Evolutionary conservation across 352 stramenopile genomes (phyloP).

Genomic region (Phytophthora constricta): DNA sequence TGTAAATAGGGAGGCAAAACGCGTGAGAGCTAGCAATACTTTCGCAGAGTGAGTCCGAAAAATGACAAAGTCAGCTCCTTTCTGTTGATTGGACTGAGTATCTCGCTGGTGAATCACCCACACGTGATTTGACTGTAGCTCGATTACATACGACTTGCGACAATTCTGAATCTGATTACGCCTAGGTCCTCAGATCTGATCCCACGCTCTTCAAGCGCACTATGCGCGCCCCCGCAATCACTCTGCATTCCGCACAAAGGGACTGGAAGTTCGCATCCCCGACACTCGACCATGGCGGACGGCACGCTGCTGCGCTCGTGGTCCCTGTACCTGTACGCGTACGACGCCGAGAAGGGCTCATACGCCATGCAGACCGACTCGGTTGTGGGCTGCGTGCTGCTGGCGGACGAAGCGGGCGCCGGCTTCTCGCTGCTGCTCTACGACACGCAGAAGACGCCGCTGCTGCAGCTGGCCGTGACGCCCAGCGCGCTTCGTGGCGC

Average conservation of each 20-base stretch:
- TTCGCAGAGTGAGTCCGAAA: no score
- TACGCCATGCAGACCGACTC: conserved; percentile 70
- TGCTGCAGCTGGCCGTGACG: conserved; percentile 56
- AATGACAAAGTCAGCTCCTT: no score
- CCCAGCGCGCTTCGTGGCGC: conserved; percentile 54
- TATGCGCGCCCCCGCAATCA: conserved; percentile 1
- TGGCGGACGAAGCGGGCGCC: conserved; percentile 23
- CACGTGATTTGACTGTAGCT: no score
- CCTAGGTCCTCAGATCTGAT: neutral
- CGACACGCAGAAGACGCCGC: conserved; percentile 69
- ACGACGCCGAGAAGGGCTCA: conserved; percentile 51
- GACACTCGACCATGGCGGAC: conserved; percentile 39
- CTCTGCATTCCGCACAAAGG: conserved; percentile 7
- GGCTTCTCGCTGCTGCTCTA: conserved; percentile 76
- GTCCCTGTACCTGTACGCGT: conserved; percentile 76
- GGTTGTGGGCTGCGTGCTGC: conserved; percentile 67
- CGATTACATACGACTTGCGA: no score
- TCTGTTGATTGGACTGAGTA: no score
- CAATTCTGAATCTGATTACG: no score
- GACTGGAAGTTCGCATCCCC: no score
- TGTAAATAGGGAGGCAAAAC: no score
- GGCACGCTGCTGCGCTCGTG: conserved; percentile 72
- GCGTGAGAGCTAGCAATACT: no score
- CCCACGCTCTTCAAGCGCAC: neutral
- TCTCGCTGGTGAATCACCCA: no score